A percentile compares a stretch with the other conserved stretches of the same genome.
These are phyloP conservation scores for Suillus hirtellus DNA, from an alignment of 768 basidiomycete species.

Conservation along the genomic window DNA sequence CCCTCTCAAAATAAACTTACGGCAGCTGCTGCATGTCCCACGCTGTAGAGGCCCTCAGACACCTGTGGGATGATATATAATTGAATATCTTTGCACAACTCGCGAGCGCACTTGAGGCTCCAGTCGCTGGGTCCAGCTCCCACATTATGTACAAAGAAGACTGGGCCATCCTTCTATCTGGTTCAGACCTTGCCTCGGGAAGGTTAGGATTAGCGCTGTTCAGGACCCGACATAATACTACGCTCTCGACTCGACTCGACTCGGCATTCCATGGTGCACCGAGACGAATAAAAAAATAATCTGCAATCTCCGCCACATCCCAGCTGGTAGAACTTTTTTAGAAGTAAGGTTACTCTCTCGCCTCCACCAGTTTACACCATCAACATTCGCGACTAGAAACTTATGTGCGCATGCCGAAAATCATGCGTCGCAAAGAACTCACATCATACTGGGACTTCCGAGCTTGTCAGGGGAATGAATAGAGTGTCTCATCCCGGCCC, in stretches of 20 bases:
- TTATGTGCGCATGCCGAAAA: not conserved
- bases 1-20: not conserved
- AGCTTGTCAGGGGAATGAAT: not conserved
- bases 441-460: not conserved
- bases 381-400: not conserved
- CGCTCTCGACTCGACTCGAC: not conserved
- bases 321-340: too few species aligned
- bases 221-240: not conserved
- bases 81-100: not conserved
- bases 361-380: not conserved
- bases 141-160: slow-evolving; percentile 1
- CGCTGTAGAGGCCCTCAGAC: not conserved
- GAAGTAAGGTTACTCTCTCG: not conserved
- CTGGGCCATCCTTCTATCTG: not conserved
- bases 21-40: not conserved
- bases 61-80: not conserved
- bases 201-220: not conserved
- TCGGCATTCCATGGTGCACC: not conserved
- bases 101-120: not conserved
- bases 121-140: not conserved
- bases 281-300: not conserved
- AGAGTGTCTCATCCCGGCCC: not conserved
- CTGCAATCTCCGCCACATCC: not conserved
- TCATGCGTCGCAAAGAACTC: not conserved
- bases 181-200: not conserved